Percentiles rank a stretch among this genome's conserved stretches.
These are phyloP conservation scores for Ammopiptanthus mongolicus DNA, from an alignment of 306 rosid genomes.

Conservation along the genomic window DNA sequence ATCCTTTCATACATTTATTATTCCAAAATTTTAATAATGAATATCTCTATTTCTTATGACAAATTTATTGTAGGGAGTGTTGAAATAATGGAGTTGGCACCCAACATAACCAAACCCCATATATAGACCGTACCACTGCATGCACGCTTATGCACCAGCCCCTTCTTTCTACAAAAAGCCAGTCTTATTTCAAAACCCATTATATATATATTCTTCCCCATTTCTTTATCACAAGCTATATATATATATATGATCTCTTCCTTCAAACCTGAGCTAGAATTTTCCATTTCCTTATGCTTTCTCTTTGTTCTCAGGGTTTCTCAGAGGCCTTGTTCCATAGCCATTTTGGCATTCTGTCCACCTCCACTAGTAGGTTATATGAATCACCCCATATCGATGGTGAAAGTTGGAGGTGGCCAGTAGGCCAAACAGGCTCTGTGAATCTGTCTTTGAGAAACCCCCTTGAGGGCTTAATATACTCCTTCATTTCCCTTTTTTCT, in stretches of 20 bases:
- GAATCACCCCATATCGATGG: neutral
- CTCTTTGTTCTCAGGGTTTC: conserved; percentile 46
- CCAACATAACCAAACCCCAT: conserved; percentile 9
- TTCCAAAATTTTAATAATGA: too few relatives aligned
- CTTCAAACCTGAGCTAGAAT: neutral
- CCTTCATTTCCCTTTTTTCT: neutral
- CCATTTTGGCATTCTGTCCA: conserved; percentile 85
- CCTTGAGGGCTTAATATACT: conserved; percentile 4
- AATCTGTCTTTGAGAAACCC: conserved; percentile 54
- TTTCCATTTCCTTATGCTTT: neutral
- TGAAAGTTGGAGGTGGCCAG: conserved; percentile 53
- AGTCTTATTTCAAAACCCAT: conserved; percentile 25
- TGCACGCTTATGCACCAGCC: conserved; percentile 61
- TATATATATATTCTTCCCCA: neutral
- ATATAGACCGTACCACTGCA: conserved; percentile 34
- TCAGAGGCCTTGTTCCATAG: conserved; percentile 62
- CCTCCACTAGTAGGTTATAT: conserved; percentile 30
- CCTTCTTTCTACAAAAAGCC: conserved; percentile 41
- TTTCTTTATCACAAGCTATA: conserved; percentile 1
- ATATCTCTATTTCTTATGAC: too few relatives aligned
- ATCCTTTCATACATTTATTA: too few relatives aligned
- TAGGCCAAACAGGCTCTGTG: conserved; percentile 56
- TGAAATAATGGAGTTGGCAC: too few relatives aligned
- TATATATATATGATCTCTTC: neutral
- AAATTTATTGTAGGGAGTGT: too few relatives aligned